Evolutionary conservation across 768 basidiomycete genomes (phyloP).

Genomic region (Panaeolus papilionaceus): DNA sequence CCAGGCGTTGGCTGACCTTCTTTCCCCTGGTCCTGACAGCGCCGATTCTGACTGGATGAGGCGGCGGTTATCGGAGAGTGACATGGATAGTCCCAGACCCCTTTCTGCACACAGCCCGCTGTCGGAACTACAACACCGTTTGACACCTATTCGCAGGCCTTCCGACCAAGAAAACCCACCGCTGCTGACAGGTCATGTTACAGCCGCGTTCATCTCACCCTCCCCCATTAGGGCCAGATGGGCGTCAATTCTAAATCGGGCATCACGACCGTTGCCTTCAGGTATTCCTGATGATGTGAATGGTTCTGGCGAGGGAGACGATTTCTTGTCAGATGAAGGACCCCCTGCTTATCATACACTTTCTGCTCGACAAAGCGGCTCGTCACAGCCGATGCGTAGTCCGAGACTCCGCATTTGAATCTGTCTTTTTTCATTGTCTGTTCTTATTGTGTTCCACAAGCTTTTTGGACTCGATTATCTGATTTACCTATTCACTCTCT

Average conservation of each 20-base stretch:
- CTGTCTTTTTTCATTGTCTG: neutral
- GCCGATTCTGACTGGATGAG: neutral
- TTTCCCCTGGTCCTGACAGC: neutral
- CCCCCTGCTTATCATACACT: constrained; percentile 15
- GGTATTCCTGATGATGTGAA: constrained; percentile 1
- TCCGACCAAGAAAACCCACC: neutral
- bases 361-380: constrained; percentile 12
- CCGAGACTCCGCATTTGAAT: neutral
- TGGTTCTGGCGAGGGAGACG: neutral
- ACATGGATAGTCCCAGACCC: neutral
- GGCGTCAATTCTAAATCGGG: constrained; percentile 9
- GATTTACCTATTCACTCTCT: neutral
- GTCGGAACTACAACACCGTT: neutral
- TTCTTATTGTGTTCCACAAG: neutral
- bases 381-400: neutral
- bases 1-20: neutral
- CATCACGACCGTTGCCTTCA: constrained; percentile 1
- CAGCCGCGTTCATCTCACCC: neutral
- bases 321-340: neutral
- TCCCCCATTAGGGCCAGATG: constrained; percentile 6
- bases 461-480: neutral
- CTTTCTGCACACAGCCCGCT: neutral
- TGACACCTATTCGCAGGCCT: neutral
- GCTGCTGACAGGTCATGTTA: neutral
- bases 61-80: neutral